Percentiles rank a stretch among this genome's conserved stretches.
Evolutionary conservation across 1,284 basidiomycete species (phyloP).

Genomic region (Fomitopsis pinicola): DNA sequence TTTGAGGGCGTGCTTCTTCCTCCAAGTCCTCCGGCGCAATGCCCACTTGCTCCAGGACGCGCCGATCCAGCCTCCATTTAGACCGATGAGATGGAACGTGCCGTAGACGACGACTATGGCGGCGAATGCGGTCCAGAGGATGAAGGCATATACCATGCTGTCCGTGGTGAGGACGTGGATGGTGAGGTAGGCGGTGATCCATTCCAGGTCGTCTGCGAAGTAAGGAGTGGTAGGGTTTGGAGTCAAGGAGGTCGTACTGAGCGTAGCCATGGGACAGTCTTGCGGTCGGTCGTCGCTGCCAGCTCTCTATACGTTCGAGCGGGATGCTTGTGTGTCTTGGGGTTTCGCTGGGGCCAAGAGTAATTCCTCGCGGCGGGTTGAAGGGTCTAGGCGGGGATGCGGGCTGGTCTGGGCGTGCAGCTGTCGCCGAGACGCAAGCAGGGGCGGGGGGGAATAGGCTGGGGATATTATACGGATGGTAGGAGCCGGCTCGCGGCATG

Average conservation of each 20-base stretch:
- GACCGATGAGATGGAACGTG: constrained; percentile 37
- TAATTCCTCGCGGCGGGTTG: background rate
- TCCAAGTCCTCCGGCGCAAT: constrained; percentile 47
- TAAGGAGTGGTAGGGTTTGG: constrained; percentile 43
- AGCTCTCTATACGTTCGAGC: background rate
- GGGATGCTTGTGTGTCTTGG: background rate
- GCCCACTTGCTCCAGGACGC: constrained; percentile 54
- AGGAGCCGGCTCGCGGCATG: constrained; percentile 2
- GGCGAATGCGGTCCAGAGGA: constrained; percentile 48
- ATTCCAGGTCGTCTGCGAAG: constrained; percentile 42
- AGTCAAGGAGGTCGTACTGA: constrained; percentile 16
- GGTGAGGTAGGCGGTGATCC: constrained; percentile 52
- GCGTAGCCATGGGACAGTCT: constrained; percentile 5
- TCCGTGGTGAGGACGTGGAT: constrained; percentile 47
- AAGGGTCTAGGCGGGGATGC: background rate
- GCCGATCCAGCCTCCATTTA: constrained; percentile 38
- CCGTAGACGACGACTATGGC: constrained; percentile 37
- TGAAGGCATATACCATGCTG: constrained; percentile 51
- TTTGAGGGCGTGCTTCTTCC: constrained; percentile 34
- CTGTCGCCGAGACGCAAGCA: background rate
- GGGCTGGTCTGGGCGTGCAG: background rate
- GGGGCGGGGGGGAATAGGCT: background rate
- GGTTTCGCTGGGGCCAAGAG: background rate
- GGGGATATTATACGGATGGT: background rate
- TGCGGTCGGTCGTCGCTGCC: background rate